phyloP scores from a whole-genome alignment of 176 grass and related monocot species.

The Dactylis glomerata region DNA sequence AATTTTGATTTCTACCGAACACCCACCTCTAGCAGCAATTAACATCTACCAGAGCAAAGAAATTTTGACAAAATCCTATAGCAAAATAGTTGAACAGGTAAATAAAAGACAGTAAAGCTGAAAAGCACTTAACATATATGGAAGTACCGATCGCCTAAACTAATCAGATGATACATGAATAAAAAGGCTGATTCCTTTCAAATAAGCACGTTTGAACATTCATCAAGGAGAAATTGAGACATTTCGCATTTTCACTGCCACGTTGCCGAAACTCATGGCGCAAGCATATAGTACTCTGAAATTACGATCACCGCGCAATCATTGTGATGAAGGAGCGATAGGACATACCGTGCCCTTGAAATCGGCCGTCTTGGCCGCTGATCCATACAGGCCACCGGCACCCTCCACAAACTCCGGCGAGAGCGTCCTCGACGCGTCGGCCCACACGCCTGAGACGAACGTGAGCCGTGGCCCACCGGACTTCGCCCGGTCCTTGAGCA shows the following conservation, averaged over 20 bases:
- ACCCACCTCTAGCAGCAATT: neutral
- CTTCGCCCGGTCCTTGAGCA: constrained; percentile 34
- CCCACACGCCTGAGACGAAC: constrained; percentile 37
- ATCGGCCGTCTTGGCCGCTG: constrained; percentile 21
- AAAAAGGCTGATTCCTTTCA: neutral
- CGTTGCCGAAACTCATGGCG: neutral
- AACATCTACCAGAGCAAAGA: neutral
- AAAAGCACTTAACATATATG: neutral
- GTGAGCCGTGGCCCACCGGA: constrained; percentile 35
- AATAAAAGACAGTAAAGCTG: neutral
- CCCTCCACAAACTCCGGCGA: constrained; percentile 23
- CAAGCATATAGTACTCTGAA: neutral
- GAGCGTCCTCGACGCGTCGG: constrained; percentile 18
- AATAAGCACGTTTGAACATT: neutral
- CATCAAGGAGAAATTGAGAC: neutral
- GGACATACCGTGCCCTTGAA: constrained; percentile 22
- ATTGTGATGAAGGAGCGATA: neutral
- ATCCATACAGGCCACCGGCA: constrained; percentile 14
- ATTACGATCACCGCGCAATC: neutral
- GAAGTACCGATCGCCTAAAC: neutral
- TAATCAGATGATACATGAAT: neutral
- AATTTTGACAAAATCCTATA: neutral
- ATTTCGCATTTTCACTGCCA: neutral
- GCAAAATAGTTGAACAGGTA: neutral
- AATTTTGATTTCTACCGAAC: neutral